Base-by-base conservation (phyloP, 148 eudicot species). In the Beta vulgaris region DNA sequence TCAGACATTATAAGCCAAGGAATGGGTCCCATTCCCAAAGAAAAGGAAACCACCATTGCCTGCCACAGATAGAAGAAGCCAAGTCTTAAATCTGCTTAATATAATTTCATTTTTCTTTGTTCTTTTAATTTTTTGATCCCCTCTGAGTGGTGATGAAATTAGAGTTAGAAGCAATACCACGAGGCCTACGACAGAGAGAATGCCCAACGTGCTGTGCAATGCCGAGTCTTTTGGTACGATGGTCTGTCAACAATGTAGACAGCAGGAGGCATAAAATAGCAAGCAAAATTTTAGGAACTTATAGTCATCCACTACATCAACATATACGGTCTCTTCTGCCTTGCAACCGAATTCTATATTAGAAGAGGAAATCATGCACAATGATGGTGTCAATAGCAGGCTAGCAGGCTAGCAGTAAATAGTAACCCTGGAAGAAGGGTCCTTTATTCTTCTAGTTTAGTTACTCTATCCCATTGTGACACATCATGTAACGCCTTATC, bases 1-100 rank as follows among this genome's bases (percentile, higher is more conserved):
- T 91, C 96, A 67, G 98, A 87, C 97, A 91, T 94, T 79, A 94
- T 91, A 65, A 94, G 67, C 98, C 98, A 94, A 55, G 98, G 98
- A 60, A 94, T 83, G 21, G 91, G 85, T 46, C 96, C 97, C 71
- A 94, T 80, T 32, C 98, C 98, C 28, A 94, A 66, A 64, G 97
- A 86, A 68, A 90, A 94, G 35, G 79, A 84, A 77, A 83, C 80
- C 72, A 84, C 91, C 87, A 91, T 79, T 36, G 79, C 82, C 98
- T 94, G 87, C 54, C 35, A 75, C 59, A 71, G 8, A 26, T 43
- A 39, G 25, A 43, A 77, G 23, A 51, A 15, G 43, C 54, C 42
- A 51, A 15, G 43, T 46, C 42, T 71, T 71, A 72, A 73, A 18
- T 44, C 21, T 53, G 59, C 62, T n/a, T n/a, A n/a, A n/a, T n/a